A percentile compares a stretch with the other conserved stretches of the same genome.
Evolutionary conservation across 495 filamentous ascomycete genomes (phyloP).

Genomic region (Annulohypoxylon maeteangense): DNA sequence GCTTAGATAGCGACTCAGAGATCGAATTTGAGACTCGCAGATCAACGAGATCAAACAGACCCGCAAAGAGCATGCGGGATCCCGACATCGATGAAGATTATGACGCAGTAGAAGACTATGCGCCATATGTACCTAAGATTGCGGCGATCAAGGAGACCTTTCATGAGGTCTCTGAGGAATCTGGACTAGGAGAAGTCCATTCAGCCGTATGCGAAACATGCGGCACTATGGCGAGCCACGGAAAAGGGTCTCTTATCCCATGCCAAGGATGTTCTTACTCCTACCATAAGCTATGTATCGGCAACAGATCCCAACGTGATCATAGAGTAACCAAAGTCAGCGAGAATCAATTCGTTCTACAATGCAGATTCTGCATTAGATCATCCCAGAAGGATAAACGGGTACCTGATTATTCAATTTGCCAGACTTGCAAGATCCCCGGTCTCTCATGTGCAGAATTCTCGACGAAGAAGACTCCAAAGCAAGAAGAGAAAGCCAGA

Average conservation of each 20-base stretch:
- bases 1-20: constrained; percentile 48
- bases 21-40: constrained; percentile 62
- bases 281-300: constrained; percentile 86
- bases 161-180: constrained; percentile 57
- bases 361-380: constrained; percentile 88
- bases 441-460: constrained; percentile 77
- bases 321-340: constrained; percentile 95
- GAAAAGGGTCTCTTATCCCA: constrained; percentile 74
- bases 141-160: constrained; percentile 77
- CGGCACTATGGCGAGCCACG: constrained; percentile 49
- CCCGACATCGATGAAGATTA: constrained; percentile 61
- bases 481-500: constrained; percentile 83
- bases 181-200: constrained; percentile 75
- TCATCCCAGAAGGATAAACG: constrained; percentile 71
- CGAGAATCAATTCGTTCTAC: constrained; percentile 81
- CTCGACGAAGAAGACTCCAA: constrained; percentile 69
- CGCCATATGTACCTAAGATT: constrained; percentile 59
- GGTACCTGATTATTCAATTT: constrained; percentile 75
- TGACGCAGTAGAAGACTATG: constrained; percentile 69
- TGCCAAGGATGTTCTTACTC: constrained; percentile 91
- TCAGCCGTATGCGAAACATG: constrained; percentile 80
- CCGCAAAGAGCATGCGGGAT: constrained; percentile 71
- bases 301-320: constrained; percentile 74
- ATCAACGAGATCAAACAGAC: constrained; percentile 61
- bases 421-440: constrained; percentile 70